Percentiles rank a stretch among this genome's conserved stretches.
Evolutionary conservation across 2,329 filamentous ascomycete genomes (phyloP).

Genomic region (Claviceps arundinis): DNA sequence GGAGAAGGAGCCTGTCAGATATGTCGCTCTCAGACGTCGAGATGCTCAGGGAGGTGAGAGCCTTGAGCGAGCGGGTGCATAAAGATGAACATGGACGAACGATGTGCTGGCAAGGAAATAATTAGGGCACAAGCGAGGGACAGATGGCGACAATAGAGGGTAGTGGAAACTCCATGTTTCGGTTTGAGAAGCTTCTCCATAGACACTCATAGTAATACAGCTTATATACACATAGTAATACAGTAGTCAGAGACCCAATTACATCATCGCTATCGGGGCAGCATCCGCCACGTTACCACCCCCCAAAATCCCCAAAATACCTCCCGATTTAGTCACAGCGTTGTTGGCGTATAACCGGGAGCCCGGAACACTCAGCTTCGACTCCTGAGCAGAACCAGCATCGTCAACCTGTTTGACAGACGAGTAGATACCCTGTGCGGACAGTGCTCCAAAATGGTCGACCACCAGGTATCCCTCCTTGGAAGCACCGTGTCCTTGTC

Average conservation of each 20-base stretch:
- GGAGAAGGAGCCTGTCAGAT: constrained; percentile 34
- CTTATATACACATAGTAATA: neutral
- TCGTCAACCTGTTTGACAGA: constrained; percentile 11
- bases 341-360: constrained; percentile 16
- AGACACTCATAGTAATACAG: neutral
- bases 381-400: constrained; percentile 8
- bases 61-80: too few species aligned
- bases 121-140: constrained; percentile 42
- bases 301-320: constrained; percentile 1
- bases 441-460: constrained; percentile 47
- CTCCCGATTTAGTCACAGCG: neutral
- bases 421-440: constrained; percentile 46
- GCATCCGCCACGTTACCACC: constrained; percentile 6
- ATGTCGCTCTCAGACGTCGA: constrained; percentile 63
- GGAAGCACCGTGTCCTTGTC: neutral
- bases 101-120: constrained; percentile 47
- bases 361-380: constrained; percentile 23
- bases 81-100: constrained; percentile 18
- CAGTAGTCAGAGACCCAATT: neutral
- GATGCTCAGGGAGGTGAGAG: constrained; percentile 60
- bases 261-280: constrained; percentile 6
- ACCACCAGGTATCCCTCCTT: constrained; percentile 3
- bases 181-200: too few species aligned
- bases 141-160: constrained; percentile 36
- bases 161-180: neutral